Evolutionary conservation across 1,284 basidiomycete genomes (phyloP).

Genomic region (Chondrostereum purpureum): DNA sequence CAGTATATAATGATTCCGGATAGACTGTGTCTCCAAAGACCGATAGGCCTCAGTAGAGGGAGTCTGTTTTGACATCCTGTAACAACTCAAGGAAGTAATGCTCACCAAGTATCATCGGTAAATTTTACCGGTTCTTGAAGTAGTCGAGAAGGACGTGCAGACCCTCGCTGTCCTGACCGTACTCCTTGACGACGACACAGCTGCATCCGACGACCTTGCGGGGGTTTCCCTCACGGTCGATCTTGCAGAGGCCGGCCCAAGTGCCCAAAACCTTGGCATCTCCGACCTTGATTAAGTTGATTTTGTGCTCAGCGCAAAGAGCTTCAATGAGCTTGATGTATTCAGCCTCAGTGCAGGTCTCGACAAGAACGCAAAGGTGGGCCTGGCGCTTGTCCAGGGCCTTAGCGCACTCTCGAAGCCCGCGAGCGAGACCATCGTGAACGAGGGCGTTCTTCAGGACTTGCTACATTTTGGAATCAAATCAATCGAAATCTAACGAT

Average conservation of each 20-base stretch:
- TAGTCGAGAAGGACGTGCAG: slow-evolving; percentile 95
- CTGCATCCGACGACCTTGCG: slow-evolving; percentile 95
- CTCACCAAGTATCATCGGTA: slow-evolving; percentile 22
- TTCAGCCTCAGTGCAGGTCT: slow-evolving; percentile 98
- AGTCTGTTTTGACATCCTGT: slow-evolving; percentile 6
- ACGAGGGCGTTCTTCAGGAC: slow-evolving; percentile 94
- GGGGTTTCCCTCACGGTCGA: slow-evolving; percentile 98
- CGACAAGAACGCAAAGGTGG: slow-evolving; percentile 97
- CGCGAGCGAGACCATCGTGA: slow-evolving; percentile 97
- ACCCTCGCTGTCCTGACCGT: slow-evolving; percentile 93
- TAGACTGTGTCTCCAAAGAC: slow-evolving; percentile 7
- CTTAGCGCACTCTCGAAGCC: slow-evolving; percentile 97
- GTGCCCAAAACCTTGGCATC: slow-evolving; percentile 97
- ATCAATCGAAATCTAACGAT: background rate
- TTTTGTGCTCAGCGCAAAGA: slow-evolving; percentile 98
- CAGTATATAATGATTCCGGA: slow-evolving; percentile 12
- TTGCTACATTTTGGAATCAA: slow-evolving; percentile 47
- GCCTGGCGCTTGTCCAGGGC: slow-evolving; percentile 98
- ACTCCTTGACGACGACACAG: slow-evolving; percentile 98
- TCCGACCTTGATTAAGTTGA: slow-evolving; percentile 97
- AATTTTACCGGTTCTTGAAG: slow-evolving; percentile 84
- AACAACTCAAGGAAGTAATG: background rate
- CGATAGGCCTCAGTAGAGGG: slow-evolving; percentile 10
- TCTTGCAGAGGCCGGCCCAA: slow-evolving; percentile 99
- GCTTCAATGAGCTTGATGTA: slow-evolving; percentile 99